Evolutionary conservation across 257 asterid species (phyloP), one percentile per base, ranked within the genome.

Genomic region (Penstemon newberryi): DNA sequence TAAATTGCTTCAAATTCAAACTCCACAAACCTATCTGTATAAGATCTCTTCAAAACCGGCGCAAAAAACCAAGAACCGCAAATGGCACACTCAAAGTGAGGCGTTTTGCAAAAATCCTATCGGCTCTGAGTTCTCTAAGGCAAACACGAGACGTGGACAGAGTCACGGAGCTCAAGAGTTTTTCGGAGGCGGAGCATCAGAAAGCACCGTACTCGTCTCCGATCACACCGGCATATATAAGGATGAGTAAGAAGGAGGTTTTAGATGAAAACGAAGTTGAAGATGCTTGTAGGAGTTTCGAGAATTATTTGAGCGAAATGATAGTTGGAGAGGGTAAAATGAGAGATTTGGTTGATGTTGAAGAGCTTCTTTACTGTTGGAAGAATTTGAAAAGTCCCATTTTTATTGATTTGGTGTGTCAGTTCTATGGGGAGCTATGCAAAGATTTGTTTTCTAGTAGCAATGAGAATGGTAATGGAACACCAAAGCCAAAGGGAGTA

Each of bases 351-450:
- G 79, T 19, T 56, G 96, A 88, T 72, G 86, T 86, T 42, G 97
- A 90, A 60, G 96, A 90, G 83, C 83, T 88, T 33, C 75, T 90
- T 7, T 80, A 81, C 74, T 85, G 86, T 78, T 86, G 95, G 95
- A 83, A 78, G 59, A 81, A 77, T 52, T 85, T 88, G 0, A 82
- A 60, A 42, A 74, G 79, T 44, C 96, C 92, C 3, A 80, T 86
- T 38, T 90, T 81, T 18, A 66, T 81, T 55, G 89, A 82, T 71
- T 64, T 90, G 81, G 96, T 90, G 0, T 77, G 88, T 69, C 83
- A 82, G 63, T 90, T 87, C 70, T 90, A 90, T 3, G 88, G 87
- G 18, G 95, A 90, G 71, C 81, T 90, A 3, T 90, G 95, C 78
- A 79, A 54, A 52, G 95, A 90, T 80, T 67, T 90, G 77, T 88